phyloP scores from a whole-genome alignment of 2,329 filamentous ascomycete genomes.

The Colletotrichum eremochloae region DNA sequence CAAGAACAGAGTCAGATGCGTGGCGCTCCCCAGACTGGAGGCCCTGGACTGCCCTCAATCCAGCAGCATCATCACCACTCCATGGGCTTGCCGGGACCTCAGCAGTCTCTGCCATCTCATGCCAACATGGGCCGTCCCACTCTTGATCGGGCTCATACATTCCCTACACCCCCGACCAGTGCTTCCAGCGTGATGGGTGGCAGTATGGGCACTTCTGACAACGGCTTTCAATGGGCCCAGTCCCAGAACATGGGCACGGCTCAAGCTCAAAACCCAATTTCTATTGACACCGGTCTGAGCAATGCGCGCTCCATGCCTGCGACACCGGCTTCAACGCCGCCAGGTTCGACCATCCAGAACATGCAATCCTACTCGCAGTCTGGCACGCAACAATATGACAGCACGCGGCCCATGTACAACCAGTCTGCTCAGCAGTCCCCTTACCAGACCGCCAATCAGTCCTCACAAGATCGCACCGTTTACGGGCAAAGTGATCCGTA shows the following conservation, averaged over 20 bases:
- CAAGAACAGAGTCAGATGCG: constrained; percentile 77
- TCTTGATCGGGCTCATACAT: constrained; percentile 89
- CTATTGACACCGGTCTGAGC: constrained; percentile 84
- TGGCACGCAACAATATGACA: constrained; percentile 79
- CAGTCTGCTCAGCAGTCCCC: constrained; percentile 76
- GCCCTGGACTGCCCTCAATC: constrained; percentile 73
- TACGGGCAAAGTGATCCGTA: constrained; percentile 78
- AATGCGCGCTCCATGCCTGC: constrained; percentile 88
- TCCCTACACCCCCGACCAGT: constrained; percentile 93
- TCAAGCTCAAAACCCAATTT: constrained; percentile 77
- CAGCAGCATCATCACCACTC: constrained; percentile 71
- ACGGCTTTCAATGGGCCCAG: constrained; percentile 81
- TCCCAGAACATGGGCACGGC: constrained; percentile 71
- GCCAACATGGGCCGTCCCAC: constrained; percentile 79
- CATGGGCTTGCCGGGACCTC: constrained; percentile 71
- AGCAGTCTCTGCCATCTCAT: constrained; percentile 73
- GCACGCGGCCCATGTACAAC: constrained; percentile 83
- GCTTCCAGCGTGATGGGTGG: constrained; percentile 85
- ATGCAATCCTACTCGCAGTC: constrained; percentile 84
- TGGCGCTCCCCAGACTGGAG: constrained; percentile 65
- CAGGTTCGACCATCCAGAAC: constrained; percentile 79
- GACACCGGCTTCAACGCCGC: constrained; percentile 91
- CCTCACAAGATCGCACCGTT: constrained; percentile 72
- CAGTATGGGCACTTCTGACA: constrained; percentile 78
- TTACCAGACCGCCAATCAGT: constrained; percentile 75